Evolutionary conservation across 2,329 filamentous ascomycete species (phyloP).

Genomic region (Monilinia laxa): DNA sequence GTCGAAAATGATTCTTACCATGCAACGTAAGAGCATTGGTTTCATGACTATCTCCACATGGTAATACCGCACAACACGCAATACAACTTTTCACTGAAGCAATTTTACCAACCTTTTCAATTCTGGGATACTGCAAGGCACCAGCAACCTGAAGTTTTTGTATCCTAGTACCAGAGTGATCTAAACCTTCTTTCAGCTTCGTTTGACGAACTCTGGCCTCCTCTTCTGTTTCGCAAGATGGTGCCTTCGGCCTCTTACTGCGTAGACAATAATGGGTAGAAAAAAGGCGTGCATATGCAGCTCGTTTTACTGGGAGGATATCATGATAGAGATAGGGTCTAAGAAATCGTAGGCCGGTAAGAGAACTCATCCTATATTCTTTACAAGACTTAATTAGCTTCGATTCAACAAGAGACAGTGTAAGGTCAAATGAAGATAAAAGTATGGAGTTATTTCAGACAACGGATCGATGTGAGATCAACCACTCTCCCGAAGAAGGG

Average conservation of each 20-base stretch:
- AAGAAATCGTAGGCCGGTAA: slow-evolving; percentile 50
- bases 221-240: not conserved
- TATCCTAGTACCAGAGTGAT: slow-evolving; percentile 1
- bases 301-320: slow-evolving; percentile 24
- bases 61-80: slow-evolving; percentile 4
- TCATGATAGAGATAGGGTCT: slow-evolving; percentile 54
- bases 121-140: slow-evolving; percentile 15
- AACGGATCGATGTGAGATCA: slow-evolving; percentile 54
- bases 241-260: not conserved
- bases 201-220: not conserved
- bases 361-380: slow-evolving; percentile 47
- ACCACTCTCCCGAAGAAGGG: slow-evolving; percentile 43
- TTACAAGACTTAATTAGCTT: slow-evolving; percentile 25
- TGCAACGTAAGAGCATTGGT: slow-evolving; percentile 13
- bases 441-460: slow-evolving; percentile 42
- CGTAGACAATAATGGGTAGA: slow-evolving; percentile 27
- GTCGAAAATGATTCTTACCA: slow-evolving; percentile 29
- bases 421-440: slow-evolving; percentile 16
- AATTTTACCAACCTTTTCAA: slow-evolving; percentile 15
- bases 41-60: not conserved
- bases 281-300: slow-evolving; percentile 53
- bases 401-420: slow-evolving; percentile 24
- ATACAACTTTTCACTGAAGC: slow-evolving; percentile 9
- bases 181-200: slow-evolving; percentile 1
- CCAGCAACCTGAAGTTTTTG: slow-evolving; percentile 8